Percentiles rank a stretch among this genome's conserved stretches.
Evolutionary conservation across 2,329 filamentous ascomycete species (phyloP).

Genomic region (Xylaria multiplex): DNA sequence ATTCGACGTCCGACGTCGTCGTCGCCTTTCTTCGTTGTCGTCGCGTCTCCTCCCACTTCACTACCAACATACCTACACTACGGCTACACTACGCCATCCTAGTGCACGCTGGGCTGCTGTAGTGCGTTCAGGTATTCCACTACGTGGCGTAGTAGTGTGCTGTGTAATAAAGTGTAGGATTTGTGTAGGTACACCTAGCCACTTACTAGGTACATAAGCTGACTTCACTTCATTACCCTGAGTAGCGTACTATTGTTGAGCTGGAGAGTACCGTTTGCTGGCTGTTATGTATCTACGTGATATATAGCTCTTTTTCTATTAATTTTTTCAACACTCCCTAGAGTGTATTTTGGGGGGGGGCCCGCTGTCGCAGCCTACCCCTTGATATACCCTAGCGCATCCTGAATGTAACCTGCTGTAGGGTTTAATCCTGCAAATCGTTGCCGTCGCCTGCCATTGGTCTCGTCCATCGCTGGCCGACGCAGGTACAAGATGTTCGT

Average conservation of each 20-base stretch:
- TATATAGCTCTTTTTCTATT: no score
- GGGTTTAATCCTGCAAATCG: constrained; percentile 33
- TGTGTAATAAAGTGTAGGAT: not conserved
- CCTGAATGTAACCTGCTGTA: constrained; percentile 24
- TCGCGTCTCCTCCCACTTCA: not conserved
- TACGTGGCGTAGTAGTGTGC: not conserved
- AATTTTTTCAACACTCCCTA: no score
- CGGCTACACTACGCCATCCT: not conserved
- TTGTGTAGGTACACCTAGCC: no score
- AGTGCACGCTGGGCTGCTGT: no score
- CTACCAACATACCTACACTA: no score
- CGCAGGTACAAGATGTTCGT: constrained; percentile 42
- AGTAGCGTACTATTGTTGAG: no score
- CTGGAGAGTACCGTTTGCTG: no score
- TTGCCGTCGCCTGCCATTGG: constrained; percentile 32
- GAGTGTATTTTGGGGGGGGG: not conserved
- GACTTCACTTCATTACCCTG: no score
- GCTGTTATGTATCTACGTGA: no score
- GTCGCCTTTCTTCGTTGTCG: not conserved
- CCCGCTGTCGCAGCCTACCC: constrained; percentile 11
- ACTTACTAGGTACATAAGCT: no score
- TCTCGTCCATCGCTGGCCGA: constrained; percentile 36
- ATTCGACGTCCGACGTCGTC: not conserved
- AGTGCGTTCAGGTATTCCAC: no score
- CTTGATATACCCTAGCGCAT: constrained; percentile 27